These are phyloP conservation scores for Pseudogymnoascus sp. DNA, from an alignment of 2,329 filamentous ascomycete genomes.

Conservation along the genomic window DNA sequence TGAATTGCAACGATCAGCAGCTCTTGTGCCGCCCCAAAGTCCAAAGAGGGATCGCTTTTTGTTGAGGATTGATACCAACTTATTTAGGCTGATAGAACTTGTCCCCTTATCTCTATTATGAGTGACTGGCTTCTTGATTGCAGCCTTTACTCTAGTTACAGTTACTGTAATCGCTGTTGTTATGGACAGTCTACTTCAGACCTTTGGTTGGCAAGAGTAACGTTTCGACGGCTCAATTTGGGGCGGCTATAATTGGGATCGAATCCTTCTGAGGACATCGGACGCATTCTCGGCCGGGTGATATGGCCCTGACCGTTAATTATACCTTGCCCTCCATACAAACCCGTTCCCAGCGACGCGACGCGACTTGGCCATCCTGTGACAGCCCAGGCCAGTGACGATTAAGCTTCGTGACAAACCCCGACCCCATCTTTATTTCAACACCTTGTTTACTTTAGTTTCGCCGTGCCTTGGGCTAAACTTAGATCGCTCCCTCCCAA, in stretches of 20 bases:
- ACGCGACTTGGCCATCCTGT: background rate
- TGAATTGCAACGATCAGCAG: background rate
- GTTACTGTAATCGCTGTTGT: background rate
- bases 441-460: background rate
- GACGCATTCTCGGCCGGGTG: background rate
- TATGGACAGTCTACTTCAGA: background rate
- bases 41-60: background rate
- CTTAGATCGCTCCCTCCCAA: background rate
- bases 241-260: background rate
- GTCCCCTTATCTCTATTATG: background rate
- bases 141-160: background rate
- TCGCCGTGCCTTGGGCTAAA: slow-evolving; percentile 4
- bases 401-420: slow-evolving; percentile 5
- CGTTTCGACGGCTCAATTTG: background rate
- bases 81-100: background rate
- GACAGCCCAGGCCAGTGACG: background rate
- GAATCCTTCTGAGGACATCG: background rate
- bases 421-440: slow-evolving; percentile 1
- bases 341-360: background rate
- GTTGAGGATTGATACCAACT: background rate
- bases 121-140: background rate
- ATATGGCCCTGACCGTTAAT: background rate
- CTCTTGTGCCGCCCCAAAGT: background rate
- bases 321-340: background rate
- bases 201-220: background rate